Base-by-base conservation (phyloP, 176 grass and related monocot species). In the Melocanna baccifera region DNA sequence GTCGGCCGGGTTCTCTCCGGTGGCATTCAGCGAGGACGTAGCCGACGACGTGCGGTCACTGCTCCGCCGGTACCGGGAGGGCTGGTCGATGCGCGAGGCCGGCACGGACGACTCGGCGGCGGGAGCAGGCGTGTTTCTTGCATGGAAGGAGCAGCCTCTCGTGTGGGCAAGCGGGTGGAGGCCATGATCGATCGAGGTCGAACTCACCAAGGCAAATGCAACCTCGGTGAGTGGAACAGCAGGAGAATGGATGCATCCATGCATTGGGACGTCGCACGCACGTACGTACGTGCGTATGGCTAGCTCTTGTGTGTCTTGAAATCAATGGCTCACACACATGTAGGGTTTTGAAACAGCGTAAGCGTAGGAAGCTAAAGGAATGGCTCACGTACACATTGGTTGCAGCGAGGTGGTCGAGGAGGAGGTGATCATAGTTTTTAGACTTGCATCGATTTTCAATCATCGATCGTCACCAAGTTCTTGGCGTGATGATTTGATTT, bases 121-220 rank as follows among this genome's bases (percentile, higher is more conserved):
- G 39, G 88, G 86, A 26, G 90, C 89, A 5, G 93, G 97, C 18
- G 69, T 91, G 25, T 96, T 96, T 78, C 91, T 99, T 15, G 87
- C 91, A 20, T 99, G 93, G 97, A 99, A 94, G 91, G 97, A 99
- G 58, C 91, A 99, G 84, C 84, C 93, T 22, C 84, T 99, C 30
- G 96, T 96, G 75, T 99, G 97, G 97, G 97, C 97, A 20, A 96
- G 97, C 58, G 97, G 93, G 2, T 99, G 97, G 97, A 79, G 67
- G 82, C 97, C 97, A 76, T 99, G 90, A 94, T 19, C 3, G 46
- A 61, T 74, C 69, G 68, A 61, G 41, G 46, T 37, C 51, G 4
- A 69, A 34, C 37, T 81, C 79, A 66, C 30, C 73, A 72, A 34
- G 64, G 40, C 56, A 36, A 77, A 81, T 79, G 77, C 82, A 77